phyloP scores from a whole-genome alignment of 306 rosid species.

The Betula pendula region DNA sequence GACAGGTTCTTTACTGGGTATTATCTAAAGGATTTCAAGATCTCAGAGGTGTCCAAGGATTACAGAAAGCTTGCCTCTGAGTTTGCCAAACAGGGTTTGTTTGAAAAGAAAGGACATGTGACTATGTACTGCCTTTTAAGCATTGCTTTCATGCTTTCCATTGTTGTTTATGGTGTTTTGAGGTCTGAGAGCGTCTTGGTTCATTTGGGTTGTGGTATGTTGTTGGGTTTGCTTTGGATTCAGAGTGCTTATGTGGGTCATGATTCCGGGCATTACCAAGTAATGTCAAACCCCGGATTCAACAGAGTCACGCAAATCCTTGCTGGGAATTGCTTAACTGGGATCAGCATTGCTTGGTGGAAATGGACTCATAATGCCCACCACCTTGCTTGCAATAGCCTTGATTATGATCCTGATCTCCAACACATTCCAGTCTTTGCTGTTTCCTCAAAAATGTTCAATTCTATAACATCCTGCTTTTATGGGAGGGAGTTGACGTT shows the following conservation, averaged over 20 bases:
- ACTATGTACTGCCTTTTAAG: slow-evolving; percentile 26
- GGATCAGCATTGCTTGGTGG: slow-evolving; percentile 97
- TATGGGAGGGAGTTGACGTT: slow-evolving; percentile 64
- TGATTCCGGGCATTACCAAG: slow-evolving; percentile 84
- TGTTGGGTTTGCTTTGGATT: slow-evolving; percentile 84
- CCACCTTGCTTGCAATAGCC: slow-evolving; percentile 80
- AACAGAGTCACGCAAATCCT: slow-evolving; percentile 59
- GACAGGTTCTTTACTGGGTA: slow-evolving; percentile 45
- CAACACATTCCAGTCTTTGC: slow-evolving; percentile 87
- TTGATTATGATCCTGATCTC: slow-evolving; percentile 85
- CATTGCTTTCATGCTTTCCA: slow-evolving; percentile 35
- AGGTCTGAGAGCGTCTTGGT: slow-evolving; percentile 34
- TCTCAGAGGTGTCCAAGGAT: slow-evolving; percentile 65
- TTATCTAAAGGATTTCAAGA: slow-evolving; percentile 46
- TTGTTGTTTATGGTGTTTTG: slow-evolving; percentile 54
- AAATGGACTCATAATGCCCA: slow-evolving; percentile 97
- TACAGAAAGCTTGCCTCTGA: slow-evolving; percentile 42
- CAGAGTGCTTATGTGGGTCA: slow-evolving; percentile 82
- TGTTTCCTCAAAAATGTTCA: slow-evolving; percentile 55
- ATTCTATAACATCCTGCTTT: slow-evolving; percentile 56
- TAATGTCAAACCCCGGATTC: slow-evolving; percentile 43
- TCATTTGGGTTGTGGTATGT: slow-evolving; percentile 55
- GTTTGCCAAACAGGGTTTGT: slow-evolving; percentile 44
- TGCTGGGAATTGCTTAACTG: slow-evolving; percentile 80
- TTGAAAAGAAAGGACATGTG: slow-evolving; percentile 58